Evolutionary conservation across 768 basidiomycete species (phyloP), one percentile per base, ranked within the genome.

Genomic region (Mycena galopus): DNA sequence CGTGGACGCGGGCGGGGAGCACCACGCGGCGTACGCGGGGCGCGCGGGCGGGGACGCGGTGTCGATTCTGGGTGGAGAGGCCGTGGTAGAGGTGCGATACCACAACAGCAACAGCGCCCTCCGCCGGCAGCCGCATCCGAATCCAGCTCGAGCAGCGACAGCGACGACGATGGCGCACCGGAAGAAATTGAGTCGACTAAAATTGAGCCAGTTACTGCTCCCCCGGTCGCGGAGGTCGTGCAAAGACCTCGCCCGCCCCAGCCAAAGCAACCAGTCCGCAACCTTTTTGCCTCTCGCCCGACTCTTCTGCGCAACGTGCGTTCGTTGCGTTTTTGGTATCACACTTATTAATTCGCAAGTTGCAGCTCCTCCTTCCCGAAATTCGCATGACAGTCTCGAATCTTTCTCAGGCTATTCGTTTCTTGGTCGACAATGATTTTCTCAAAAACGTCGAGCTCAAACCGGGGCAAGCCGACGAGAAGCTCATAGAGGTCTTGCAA

Each of bases 361-460:
- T 63, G 32, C 76, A 96, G 94, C 84, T 98, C 16, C 86, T 98
- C 6, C 84, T 93, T 23, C 94, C 93, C 16, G 96, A 97, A 79
- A 96, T 97, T 44, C 90, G 93, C 32, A 87, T 94, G 74, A 97
- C 96, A 0, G 88, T 96, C 5, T 97, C 96, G 2, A 96, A 96
- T 80, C 86, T 98, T 6, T 96, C 96, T 0, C 97, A 98, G 80
- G 95, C 94, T 6, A 94, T 98, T 73, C 91, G 88, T 33, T 98
- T 98, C 81, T 81, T 97, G 21, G 96, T 95, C 1, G 93, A 94
- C 72, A 98, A 98, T 74, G 92, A 96, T 78, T 96, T 97, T 82
- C 82, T 98, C 39, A 84, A 86, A 55, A 89, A 88, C 33, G 95
- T 97, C 2, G 97, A 98, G 80, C 81, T 93, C 30, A 88, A 86